Percentiles rank a stretch among this genome's conserved stretches.
phyloP scores from a whole-genome alignment of 164 flowering plant genomes.

The Liquidambar formosana region DNA sequence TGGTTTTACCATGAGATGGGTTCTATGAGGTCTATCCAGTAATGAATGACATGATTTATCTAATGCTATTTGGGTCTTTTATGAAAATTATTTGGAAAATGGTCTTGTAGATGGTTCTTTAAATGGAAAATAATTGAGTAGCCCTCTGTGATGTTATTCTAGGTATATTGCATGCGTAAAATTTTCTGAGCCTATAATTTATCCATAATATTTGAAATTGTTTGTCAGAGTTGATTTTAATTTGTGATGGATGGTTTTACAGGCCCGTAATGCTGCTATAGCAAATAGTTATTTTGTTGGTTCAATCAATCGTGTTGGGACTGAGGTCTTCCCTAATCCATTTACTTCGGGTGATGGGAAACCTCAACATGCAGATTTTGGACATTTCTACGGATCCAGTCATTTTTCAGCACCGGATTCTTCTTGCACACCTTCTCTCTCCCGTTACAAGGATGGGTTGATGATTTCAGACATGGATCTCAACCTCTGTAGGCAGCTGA shows the following conservation, averaged over 20 bases:
- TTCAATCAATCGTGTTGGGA: constrained; percentile 95
- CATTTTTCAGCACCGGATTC: constrained; percentile 93
- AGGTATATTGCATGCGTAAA: too few species aligned
- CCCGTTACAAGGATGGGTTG: constrained; percentile 76
- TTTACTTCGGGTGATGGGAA: constrained; percentile 98
- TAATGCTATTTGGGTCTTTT: too few species aligned
- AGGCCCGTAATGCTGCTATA: constrained; percentile 98
- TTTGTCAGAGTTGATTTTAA: too few species aligned
- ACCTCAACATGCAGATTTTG: constrained; percentile 88
- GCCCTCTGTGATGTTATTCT: too few species aligned
- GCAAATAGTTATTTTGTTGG: constrained; percentile 92
- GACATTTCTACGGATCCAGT: constrained; percentile 97
- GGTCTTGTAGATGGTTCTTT: too few species aligned
- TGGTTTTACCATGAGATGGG: too few species aligned
- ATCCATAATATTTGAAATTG: too few species aligned
- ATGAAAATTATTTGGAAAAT: too few species aligned
- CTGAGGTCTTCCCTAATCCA: constrained; percentile 86
- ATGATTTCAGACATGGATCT: constrained; percentile 92
- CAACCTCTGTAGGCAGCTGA: constrained; percentile 89
- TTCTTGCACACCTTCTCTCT: constrained; percentile 89
- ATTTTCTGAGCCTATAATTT: too few species aligned
- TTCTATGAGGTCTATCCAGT: too few species aligned
- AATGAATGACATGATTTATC: too few species aligned
- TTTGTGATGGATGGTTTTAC: constrained; percentile 19
- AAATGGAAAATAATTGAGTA: too few species aligned